Conservation (phyloP, 345 rosid genomes). For the Jatropha curcas region DNA sequence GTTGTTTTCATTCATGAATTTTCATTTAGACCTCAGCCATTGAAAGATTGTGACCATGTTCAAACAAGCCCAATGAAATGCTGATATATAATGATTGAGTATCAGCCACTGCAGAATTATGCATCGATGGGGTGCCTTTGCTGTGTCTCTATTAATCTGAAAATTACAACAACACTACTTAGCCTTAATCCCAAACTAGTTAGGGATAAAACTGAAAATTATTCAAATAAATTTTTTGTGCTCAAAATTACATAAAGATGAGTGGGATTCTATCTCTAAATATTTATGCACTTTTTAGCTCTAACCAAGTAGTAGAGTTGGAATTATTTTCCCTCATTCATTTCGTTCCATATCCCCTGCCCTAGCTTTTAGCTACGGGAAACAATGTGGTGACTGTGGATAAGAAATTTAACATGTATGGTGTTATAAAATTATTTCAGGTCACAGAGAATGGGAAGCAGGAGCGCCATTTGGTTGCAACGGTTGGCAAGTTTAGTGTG, state of each 20-base stretch:
- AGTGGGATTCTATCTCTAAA: background rate
- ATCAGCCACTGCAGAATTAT: background rate
- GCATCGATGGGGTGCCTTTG: background rate
- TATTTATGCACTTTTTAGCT: background rate
- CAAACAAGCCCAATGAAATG: background rate
- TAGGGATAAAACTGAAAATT: background rate
- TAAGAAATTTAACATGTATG: background rate
- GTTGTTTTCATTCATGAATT: background rate
- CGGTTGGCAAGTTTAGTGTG: slow-evolving; percentile 95
- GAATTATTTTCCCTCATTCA: background rate
- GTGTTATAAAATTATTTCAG: slow-evolving; percentile 34
- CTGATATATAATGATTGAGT: background rate
- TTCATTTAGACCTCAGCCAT: background rate
- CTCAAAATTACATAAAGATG: background rate
- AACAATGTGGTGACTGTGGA: background rate
- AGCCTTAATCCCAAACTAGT: too few species aligned
- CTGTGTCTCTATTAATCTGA: too few species aligned
- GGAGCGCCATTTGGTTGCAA: slow-evolving; percentile 86
- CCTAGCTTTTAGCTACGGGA: background rate
- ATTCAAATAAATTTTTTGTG: background rate
- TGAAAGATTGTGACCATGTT: background rate
- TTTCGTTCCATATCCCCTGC: too few species aligned
- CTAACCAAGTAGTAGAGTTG: background rate
- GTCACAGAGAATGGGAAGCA: slow-evolving; percentile 84
- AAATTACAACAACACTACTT: too few species aligned